A percentile compares a stretch with the other conserved stretches of the same genome.
Evolutionary conservation across 2,329 filamentous ascomycete genomes (phyloP).

Genomic region (Arthrobotrys sphaeroides): DNA sequence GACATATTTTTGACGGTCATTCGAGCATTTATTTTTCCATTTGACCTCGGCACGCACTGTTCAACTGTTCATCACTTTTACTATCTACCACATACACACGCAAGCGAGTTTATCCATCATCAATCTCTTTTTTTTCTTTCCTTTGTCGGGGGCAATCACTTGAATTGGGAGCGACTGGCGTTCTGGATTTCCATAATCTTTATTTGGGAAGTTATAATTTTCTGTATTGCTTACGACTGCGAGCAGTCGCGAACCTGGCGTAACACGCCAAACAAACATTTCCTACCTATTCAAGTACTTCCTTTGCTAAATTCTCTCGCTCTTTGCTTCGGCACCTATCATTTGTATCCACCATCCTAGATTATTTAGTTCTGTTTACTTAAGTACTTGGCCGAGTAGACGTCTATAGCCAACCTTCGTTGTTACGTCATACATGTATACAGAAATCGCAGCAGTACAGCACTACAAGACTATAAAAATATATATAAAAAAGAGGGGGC

Average conservation of each 20-base stretch:
- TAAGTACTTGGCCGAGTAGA: neutral
- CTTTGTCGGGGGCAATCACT: neutral
- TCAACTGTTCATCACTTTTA: neutral
- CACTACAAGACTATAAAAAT: neutral
- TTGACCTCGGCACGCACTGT: neutral
- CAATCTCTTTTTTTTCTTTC: too few relatives aligned
- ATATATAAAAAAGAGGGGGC: neutral
- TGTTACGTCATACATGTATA: conserved; percentile 21
- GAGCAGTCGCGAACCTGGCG: neutral
- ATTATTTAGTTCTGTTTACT: conserved; percentile 1
- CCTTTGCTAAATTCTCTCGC: neutral
- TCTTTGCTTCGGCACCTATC: neutral
- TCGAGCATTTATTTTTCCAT: neutral
- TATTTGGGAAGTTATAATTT: neutral
- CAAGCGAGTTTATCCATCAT: neutral
- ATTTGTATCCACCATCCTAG: conserved; percentile 10
- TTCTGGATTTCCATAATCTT: neutral
- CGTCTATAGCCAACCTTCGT: neutral
- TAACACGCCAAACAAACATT: neutral
- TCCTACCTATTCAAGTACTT: too few relatives aligned
- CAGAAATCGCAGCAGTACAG: neutral
- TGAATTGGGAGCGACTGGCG: neutral
- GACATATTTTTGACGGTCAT: neutral
- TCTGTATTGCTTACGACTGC: neutral
- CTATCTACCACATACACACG: neutral